phyloP scores from a whole-genome alignment of 75 land plant species.

The Pinus tabuliformis region DNA sequence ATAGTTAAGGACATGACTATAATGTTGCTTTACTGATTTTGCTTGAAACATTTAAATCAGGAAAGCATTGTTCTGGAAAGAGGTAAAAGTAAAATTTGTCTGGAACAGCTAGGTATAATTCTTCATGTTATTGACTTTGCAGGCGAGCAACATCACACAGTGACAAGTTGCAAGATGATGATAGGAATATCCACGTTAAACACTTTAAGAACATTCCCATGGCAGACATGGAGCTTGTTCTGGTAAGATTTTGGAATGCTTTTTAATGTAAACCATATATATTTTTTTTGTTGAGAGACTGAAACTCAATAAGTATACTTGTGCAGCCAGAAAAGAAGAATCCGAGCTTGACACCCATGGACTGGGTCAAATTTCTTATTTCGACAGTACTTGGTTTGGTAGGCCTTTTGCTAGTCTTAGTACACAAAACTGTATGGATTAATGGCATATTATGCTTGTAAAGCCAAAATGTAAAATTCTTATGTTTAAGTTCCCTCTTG shows the following conservation, averaged over 20 bases:
- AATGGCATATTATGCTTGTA: not conserved
- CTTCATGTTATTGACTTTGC: constrained; percentile 19
- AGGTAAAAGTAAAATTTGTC: not conserved
- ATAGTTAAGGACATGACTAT: not conserved
- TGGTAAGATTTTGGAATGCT: constrained; percentile 49
- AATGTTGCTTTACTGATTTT: not conserved
- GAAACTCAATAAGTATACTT: not conserved
- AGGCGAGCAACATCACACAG: constrained; percentile 44
- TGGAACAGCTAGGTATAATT: not conserved
- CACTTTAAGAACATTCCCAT: constrained; percentile 96
- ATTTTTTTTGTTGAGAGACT: not conserved
- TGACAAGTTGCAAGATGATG: constrained; percentile 21
- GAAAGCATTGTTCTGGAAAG: not conserved
- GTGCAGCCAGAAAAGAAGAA: constrained; percentile 97
- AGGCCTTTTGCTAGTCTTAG: constrained; percentile 16
- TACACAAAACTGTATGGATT: not conserved
- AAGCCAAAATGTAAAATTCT: not conserved
- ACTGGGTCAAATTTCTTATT: constrained; percentile 84
- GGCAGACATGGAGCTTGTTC: constrained; percentile 98
- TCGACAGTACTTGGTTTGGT: constrained; percentile 89
- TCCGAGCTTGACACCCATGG: constrained; percentile 95
- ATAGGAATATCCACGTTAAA: constrained; percentile 73
- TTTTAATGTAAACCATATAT: not conserved
- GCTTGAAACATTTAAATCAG: not conserved
- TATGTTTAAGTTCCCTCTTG: constrained; percentile 10